Conservation (phyloP, 768 basidiomycete species). For the Leccinum obscurum region DNA sequence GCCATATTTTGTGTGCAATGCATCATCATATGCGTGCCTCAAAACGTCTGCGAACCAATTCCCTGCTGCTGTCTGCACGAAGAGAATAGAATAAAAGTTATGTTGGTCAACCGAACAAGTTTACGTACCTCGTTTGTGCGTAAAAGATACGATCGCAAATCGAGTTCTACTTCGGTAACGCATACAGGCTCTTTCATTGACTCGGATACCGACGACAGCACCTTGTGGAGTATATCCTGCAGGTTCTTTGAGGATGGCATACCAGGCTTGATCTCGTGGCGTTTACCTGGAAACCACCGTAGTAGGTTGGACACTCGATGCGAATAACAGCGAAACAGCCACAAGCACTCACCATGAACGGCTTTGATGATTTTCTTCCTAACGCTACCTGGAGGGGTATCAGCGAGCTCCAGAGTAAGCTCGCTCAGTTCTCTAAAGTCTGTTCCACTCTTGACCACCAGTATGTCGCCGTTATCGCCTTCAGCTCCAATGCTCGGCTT, state of each 20-base stretch:
- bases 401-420: constrained; percentile 59
- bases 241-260: constrained; percentile 58
- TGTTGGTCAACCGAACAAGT: not conserved
- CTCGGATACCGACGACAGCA: constrained; percentile 68
- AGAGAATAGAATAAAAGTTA: not conserved
- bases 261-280: constrained; percentile 59
- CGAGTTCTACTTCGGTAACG: constrained; percentile 61
- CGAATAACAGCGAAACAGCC: not conserved
- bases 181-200: constrained; percentile 78
- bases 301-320: not conserved
- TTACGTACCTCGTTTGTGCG: constrained; percentile 64
- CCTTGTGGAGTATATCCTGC: constrained; percentile 53
- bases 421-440: constrained; percentile 89
- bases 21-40: constrained; percentile 79
- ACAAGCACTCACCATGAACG: constrained; percentile 50
- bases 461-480: constrained; percentile 66
- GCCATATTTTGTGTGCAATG: constrained; percentile 53
- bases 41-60: constrained; percentile 90
- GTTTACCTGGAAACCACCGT: constrained; percentile 51
- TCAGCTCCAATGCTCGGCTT: constrained; percentile 63
- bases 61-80: constrained; percentile 57
- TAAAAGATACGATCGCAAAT: constrained; percentile 74
- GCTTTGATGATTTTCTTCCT: constrained; percentile 62
- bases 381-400: constrained; percentile 60
- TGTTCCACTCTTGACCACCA: constrained; percentile 83